A percentile compares a stretch with the other conserved stretches of the same genome.
Evolutionary conservation across 306 rosid genomes (phyloP).

Genomic region (Leucaena leucocephala): DNA sequence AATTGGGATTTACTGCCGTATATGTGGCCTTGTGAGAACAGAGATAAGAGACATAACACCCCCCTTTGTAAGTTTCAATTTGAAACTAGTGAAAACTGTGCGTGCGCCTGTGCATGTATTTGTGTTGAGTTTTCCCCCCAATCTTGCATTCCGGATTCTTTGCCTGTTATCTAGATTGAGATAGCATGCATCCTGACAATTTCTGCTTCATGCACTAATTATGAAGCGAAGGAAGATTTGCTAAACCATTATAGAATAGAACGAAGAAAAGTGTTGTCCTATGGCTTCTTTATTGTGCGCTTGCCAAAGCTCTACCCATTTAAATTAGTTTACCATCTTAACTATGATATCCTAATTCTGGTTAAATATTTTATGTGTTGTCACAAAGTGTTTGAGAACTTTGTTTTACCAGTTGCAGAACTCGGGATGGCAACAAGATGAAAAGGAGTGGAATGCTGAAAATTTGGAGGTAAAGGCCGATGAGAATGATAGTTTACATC

Average conservation of each 20-base stretch:
- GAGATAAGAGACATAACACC: slow-evolving; percentile 71
- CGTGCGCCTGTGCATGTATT: background rate
- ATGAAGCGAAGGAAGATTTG: background rate
- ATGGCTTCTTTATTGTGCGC: background rate
- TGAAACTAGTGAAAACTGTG: slow-evolving; percentile 19
- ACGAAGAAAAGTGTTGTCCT: slow-evolving; percentile 4
- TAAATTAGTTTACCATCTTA: slow-evolving; percentile 49
- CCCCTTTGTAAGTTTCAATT: slow-evolving; percentile 69
- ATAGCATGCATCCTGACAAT: background rate
- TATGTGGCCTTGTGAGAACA: slow-evolving; percentile 66
- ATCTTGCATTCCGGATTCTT: slow-evolving; percentile 9
- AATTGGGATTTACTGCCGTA: slow-evolving; percentile 72
- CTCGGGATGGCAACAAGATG: slow-evolving; percentile 53
- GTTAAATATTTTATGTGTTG: background rate
- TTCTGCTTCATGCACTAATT: slow-evolving; percentile 5
- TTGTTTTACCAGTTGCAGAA: slow-evolving; percentile 59
- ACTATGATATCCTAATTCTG: slow-evolving; percentile 34
- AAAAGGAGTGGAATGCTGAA: slow-evolving; percentile 48
- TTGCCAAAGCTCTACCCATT: background rate
- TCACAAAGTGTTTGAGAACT: slow-evolving; percentile 29
- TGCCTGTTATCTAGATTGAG: slow-evolving; percentile 22
- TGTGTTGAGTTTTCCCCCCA: background rate
- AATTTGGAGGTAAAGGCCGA: slow-evolving; percentile 44
- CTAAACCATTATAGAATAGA: slow-evolving; percentile 17
- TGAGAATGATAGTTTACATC: slow-evolving; percentile 52